phyloP scores from a whole-genome alignment of 805 yeast species.

The Candida krabiensis region DNA sequence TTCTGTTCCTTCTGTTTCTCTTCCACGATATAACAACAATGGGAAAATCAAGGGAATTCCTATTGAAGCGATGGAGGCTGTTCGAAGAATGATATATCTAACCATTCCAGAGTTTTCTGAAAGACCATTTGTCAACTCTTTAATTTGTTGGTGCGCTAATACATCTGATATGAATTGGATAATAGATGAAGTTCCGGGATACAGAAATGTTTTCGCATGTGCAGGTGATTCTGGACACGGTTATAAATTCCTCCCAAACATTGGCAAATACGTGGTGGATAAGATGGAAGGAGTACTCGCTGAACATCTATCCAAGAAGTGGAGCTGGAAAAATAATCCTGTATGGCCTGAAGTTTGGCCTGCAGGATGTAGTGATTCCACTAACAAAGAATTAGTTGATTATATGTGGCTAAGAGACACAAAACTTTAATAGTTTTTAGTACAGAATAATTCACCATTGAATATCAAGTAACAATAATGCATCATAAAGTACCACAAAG shows the following conservation, averaged over 20 bases:
- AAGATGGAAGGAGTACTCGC: too few species aligned
- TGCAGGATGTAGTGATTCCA: too few species aligned
- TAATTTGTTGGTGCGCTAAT: slow-evolving; percentile 40
- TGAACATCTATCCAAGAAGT: too few species aligned
- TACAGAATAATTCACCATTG: too few species aligned
- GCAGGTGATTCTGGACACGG: slow-evolving; percentile 51
- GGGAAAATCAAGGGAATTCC: too few species aligned
- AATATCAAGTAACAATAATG: too few species aligned
- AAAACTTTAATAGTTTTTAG: too few species aligned
- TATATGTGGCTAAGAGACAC: too few species aligned
- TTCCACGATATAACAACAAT: slow-evolving; percentile 31
- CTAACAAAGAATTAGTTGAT: too few species aligned
- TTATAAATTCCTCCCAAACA: slow-evolving; percentile 43
- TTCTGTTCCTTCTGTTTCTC: slow-evolving; percentile 16
- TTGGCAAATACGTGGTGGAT: slow-evolving; percentile 41
- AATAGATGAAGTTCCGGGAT: slow-evolving; percentile 37
- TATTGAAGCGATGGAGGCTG: slow-evolving; percentile 31
- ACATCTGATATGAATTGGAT: slow-evolving; percentile 40
- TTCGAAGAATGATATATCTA: slow-evolving; percentile 34
- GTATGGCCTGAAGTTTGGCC: too few species aligned
- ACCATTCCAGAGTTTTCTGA: slow-evolving; percentile 33
- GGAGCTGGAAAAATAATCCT: too few species aligned
- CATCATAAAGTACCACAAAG: too few species aligned
- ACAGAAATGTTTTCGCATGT: slow-evolving; percentile 35
- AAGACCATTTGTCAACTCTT: slow-evolving; percentile 32